Evolutionary conservation across 1,284 basidiomycete species (phyloP).

Genomic region (Pyrrhoderma noxium): DNA sequence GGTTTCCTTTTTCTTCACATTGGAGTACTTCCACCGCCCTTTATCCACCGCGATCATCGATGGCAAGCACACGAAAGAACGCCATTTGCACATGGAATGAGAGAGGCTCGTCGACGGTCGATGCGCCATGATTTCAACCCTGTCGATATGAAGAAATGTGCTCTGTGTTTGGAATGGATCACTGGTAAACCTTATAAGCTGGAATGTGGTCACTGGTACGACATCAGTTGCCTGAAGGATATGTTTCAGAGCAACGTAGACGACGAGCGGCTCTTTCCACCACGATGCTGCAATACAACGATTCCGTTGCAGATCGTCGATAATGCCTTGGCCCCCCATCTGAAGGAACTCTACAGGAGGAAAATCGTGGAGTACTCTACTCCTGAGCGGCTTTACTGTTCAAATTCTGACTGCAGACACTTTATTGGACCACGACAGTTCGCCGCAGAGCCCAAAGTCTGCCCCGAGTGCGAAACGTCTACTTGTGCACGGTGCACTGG

Average conservation of each 20-base stretch:
- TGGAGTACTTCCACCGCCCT: no score
- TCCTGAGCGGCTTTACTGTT: constrained; percentile 37
- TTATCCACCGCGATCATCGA: no score
- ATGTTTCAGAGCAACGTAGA: constrained; percentile 32
- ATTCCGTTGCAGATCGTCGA: constrained; percentile 28
- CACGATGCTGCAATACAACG: constrained; percentile 34
- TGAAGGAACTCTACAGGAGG: constrained; percentile 25
- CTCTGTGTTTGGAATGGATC: constrained; percentile 32
- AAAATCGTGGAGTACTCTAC: constrained; percentile 33
- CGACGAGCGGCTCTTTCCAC: constrained; percentile 39
- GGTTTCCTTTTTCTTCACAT: no score
- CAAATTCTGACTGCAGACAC: constrained; percentile 37
- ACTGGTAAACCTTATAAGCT: constrained; percentile 26
- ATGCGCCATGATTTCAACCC: no score
- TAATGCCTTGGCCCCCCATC: constrained; percentile 24
- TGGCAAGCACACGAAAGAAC: no score
- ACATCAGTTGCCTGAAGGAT: constrained; percentile 31
- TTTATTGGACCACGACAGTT: constrained; percentile 41
- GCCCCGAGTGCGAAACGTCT: constrained; percentile 17
- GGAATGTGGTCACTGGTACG: constrained; percentile 36
- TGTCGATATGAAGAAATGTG: constrained; percentile 26
- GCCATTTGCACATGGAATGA: no score
- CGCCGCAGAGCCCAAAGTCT: constrained; percentile 40
- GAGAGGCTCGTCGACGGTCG: no score
- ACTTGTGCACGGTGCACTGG: constrained; percentile 14